Percentiles rank a stretch among this genome's conserved stretches.
Evolutionary conservation across 148 eudicot genomes (phyloP).

Genomic region (Dianthus caryophyllus): DNA sequence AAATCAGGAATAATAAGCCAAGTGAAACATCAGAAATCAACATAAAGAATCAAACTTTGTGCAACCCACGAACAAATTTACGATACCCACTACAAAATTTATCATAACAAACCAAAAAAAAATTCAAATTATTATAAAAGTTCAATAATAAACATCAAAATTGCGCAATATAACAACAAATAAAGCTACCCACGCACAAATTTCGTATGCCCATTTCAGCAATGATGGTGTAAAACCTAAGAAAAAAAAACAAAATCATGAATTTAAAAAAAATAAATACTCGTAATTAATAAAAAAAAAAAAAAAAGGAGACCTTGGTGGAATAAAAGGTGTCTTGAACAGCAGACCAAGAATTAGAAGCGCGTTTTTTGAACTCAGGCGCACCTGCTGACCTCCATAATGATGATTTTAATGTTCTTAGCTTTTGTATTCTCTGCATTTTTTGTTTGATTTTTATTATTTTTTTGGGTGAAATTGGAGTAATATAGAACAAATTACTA

Average conservation of each 20-base stretch:
- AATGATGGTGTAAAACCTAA: not conserved
- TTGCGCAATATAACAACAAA: not conserved
- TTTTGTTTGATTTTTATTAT: not conserved
- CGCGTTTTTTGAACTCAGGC: slow-evolving; percentile 56
- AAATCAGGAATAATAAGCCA: not conserved
- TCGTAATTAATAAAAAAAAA: no score
- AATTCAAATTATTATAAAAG: not conserved
- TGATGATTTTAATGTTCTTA: slow-evolving; percentile 39
- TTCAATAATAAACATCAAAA: not conserved
- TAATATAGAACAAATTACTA: no score
- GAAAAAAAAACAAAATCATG: not conserved
- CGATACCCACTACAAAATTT: not conserved
- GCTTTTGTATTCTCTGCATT: slow-evolving; percentile 32
- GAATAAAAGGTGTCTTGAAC: slow-evolving; percentile 66
- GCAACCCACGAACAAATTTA: not conserved
- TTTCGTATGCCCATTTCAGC: not conserved
- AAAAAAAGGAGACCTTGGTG: slow-evolving; percentile 45
- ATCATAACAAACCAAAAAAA: not conserved
- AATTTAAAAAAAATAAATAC: not conserved
- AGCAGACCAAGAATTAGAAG: slow-evolving; percentile 62
- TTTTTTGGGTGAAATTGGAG: no score
- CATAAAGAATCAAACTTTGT: no score
- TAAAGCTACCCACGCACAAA: no score
- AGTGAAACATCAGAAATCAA: no score
- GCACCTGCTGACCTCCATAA: slow-evolving; percentile 25